phyloP scores from a whole-genome alignment of 2,329 filamentous ascomycete species.

The Tolypocladium guangdongense region DNA sequence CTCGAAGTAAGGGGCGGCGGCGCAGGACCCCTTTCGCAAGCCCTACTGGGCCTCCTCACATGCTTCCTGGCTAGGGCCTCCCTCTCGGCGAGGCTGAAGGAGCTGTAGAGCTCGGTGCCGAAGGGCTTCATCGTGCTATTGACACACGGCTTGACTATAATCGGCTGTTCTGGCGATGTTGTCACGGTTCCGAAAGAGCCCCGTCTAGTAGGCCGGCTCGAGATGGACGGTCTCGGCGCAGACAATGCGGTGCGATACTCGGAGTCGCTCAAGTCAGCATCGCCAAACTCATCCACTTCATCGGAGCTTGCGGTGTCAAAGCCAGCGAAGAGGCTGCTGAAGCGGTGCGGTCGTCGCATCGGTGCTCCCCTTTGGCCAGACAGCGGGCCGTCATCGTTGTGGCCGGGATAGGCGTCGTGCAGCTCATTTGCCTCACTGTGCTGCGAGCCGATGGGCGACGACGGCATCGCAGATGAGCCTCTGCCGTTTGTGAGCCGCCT shows the following conservation, averaged over 20 bases:
- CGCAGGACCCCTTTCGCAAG: constrained; percentile 27
- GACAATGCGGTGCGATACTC: constrained; percentile 58
- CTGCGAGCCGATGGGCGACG: constrained; percentile 30
- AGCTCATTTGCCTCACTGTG: constrained; percentile 26
- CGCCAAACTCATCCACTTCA: constrained; percentile 51
- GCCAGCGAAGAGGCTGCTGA: constrained; percentile 78
- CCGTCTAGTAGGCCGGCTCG: constrained; percentile 29
- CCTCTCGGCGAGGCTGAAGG: constrained; percentile 25
- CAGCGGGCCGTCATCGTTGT: constrained; percentile 70
- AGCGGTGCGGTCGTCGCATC: constrained; percentile 59
- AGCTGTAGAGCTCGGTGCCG: constrained; percentile 34
- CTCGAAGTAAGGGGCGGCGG: constrained; percentile 20
- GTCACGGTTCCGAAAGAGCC: constrained; percentile 26
- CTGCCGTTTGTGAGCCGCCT: constrained; percentile 37
- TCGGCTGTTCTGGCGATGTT: constrained; percentile 31
- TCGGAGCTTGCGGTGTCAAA: constrained; percentile 65
- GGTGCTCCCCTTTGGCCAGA: constrained; percentile 43
- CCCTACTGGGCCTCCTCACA: constrained; percentile 21
- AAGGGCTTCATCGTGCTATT: constrained; percentile 22
- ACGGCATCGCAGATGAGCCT: constrained; percentile 36
- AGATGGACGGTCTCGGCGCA: constrained; percentile 42
- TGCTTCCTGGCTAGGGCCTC: constrained; percentile 12
- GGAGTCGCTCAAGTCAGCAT: constrained; percentile 51
- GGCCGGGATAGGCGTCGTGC: constrained; percentile 61
- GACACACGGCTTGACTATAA: constrained; percentile 14